Base-by-base conservation (phyloP, 148 eudicot genomes). In the Diospyros lotus region DNA sequence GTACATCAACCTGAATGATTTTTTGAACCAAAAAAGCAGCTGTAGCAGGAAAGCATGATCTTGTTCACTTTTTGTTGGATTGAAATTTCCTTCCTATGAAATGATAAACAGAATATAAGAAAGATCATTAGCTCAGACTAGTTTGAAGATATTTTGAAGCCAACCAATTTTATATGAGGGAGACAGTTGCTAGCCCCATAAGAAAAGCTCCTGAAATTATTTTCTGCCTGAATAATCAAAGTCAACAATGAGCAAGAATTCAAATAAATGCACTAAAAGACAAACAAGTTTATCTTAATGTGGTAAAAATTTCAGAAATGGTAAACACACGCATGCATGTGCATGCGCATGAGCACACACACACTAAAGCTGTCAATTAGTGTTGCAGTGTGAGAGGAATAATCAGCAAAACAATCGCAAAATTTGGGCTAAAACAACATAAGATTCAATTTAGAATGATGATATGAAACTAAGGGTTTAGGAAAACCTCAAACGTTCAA, bases 21-120 rank as follows among this genome's bases (percentile, higher is more conserved):
- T 82, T 83, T 95, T 95, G 86, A 95, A 95, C 98, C 98, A 95
- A 81, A 80, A 90, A 71, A 95, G 89, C 74, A 92, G 87, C 89
- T 95, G 92, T 69, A 95, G 85, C 82, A 95, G 81, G 80, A 95
- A 90, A 72, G 91, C 90, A 74, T 90, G 85, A 86, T 88, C 97
- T 72, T 64, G 80, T 77, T 95, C 97, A 78, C 55, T 80, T 84
- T 92, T 83, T 66, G 92, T 68, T 52, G 98, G 94, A 80, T 75
- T 86, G 70, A 87, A 89, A 77, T 86, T 89, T 60, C 98, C 98
- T 85, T 92, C 98, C 98, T 95, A 78, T 58, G 60, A 79, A 71
- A 83, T 4, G 45, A 46, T 18, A 66, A 54, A 44, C 1, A 50
- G 43, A 11, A 73, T 17, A 76, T 78, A 44, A 80, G 67, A 65